Conservation (phyloP, 2,329 filamentous ascomycete species). For the Fusarium nelsonii region DNA sequence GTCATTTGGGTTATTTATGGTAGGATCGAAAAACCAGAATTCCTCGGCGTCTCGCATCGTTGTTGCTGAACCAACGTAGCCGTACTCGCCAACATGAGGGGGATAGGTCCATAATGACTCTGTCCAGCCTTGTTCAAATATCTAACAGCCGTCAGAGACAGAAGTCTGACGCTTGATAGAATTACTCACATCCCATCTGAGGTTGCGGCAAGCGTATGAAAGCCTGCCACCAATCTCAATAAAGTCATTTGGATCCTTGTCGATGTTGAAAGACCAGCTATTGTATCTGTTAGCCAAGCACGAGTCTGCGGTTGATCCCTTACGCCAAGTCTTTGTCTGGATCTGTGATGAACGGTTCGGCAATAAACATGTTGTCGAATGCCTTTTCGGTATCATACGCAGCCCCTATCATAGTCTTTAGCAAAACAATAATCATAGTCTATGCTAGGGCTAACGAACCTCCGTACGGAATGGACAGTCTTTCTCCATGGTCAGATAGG, state of each 20-base stretch:
- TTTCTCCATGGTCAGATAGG: slow-evolving; percentile 56
- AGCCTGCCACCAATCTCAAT: slow-evolving; percentile 49
- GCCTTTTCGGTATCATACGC: slow-evolving; percentile 56
- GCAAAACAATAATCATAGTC: background rate
- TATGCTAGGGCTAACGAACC: slow-evolving; percentile 37
- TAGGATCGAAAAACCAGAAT: slow-evolving; percentile 53
- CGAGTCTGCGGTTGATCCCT: background rate
- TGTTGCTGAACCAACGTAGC: slow-evolving; percentile 59
- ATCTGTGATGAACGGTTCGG: slow-evolving; percentile 46
- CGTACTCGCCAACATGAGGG: slow-evolving; percentile 52
- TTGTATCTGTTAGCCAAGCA: background rate
- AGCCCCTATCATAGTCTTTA: slow-evolving; percentile 45
- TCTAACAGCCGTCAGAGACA: slow-evolving; percentile 42
- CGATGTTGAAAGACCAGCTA: slow-evolving; percentile 53
- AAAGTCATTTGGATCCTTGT: slow-evolving; percentile 48
- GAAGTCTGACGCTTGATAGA: background rate
- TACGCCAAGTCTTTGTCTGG: slow-evolving; percentile 45
- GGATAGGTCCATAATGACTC: slow-evolving; percentile 59
- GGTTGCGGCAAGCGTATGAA: slow-evolving; percentile 52
- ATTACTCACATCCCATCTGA: slow-evolving; percentile 54
- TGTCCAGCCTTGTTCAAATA: slow-evolving; percentile 56
- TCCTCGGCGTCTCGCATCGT: slow-evolving; percentile 53
- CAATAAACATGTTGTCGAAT: slow-evolving; percentile 55
- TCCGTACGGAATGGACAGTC: slow-evolving; percentile 58
- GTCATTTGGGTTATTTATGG: slow-evolving; percentile 54